Base-by-base conservation (phyloP, 768 basidiomycete species). In the Lactifluus echinatus region DNA sequence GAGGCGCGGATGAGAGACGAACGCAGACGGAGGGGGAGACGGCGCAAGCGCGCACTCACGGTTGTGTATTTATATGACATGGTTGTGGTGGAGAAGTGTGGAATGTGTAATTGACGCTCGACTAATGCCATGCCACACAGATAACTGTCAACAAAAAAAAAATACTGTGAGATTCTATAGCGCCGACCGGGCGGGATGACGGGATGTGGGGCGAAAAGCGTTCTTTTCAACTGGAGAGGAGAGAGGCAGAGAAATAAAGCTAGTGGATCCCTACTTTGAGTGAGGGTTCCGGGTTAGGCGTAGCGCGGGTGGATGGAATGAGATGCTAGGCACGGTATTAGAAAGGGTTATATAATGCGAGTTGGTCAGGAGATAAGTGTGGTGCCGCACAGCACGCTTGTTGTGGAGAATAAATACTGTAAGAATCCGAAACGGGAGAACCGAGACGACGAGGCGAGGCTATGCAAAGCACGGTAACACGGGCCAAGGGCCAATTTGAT, bases 51-150 rank as follows among this genome's bases (percentile, higher is more conserved):
- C 34, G 55, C n/a, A 55, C 55, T 53, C 44, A 63, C 56, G n/a
- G 54, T 49, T 3, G 55, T 61, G 56, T 61, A 63, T 61, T 61
- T 63, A 63, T 63, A 63, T 23, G 60, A 52, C 55, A 57, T 57
- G 26, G 29, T 8, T 8, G 54, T 57, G 26, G 29, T 8, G 8
- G 59, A 44, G 28, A 54, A 53, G 45, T 56, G 60, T 48, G 55
- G 47, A 39, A 47, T 48, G 23, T 54, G 48, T 28, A 50, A 44
- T 19, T 52, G 55, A 42, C 54, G 59, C 40, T 63, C 62, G 37
- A 63, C 62, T 36, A 63, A 50, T 44, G 62, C 50, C 60, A 63
- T 63, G 59, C n/a, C n/a, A 46, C 59, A 52, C 57, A 51, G 50
- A n/a, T 53, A 31, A 39, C 26, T 24, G 43, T 40, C 40, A 44